Evolutionary conservation across 169 alveolate genomes (phyloP), one percentile per base, ranked within the genome.

Genomic region (Plasmodium cynomolgi): DNA sequence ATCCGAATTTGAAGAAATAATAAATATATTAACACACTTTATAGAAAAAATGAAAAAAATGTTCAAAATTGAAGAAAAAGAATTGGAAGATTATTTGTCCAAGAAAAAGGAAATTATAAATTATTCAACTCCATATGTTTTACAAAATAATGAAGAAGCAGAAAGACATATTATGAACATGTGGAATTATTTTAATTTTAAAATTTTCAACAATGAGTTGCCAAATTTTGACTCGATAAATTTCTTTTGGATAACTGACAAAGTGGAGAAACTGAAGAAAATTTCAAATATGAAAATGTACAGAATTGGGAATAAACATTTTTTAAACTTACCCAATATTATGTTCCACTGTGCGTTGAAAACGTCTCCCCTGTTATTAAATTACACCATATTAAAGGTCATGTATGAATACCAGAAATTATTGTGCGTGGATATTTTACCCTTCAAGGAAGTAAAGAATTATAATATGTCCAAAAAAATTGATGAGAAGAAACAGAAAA

Each of bases 251-350:
- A 62, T 90, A 37, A 15, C 81, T 6, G 54, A 88, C 50, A 79
- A 90, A 37, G 83, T 80, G 31, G 91, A 90, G 3, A 62, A 79
- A 13, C 33, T 90, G 50, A 58, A 79, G 72, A 26, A 47, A 34
- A 90, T 80, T 37, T 82, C 88, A 37, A 80, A 90, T 80, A 90
- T 90, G 90, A 90, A 90, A 90, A 79, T 85, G 83, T 90, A 90
- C 74, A 80, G 34, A 56, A 90, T 90, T 80, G 83, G 47, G 29
- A 90, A 90, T 58, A 20, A 90, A 26, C n/a, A 90, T 39, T 90
- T 90, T 90, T 80, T 90, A 23, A 80, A 79, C 34, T 62, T 90
- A 29, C 94, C 94, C n/a, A 62, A 17, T 58, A 68, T 90, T 62
- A 26, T 80, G 50, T 58, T 90, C 20, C 82, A 62, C 9, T 7